These are phyloP conservation scores for Suillus occidentalis DNA, from an alignment of 768 basidiomycete genomes.

Conservation along the genomic window DNA sequence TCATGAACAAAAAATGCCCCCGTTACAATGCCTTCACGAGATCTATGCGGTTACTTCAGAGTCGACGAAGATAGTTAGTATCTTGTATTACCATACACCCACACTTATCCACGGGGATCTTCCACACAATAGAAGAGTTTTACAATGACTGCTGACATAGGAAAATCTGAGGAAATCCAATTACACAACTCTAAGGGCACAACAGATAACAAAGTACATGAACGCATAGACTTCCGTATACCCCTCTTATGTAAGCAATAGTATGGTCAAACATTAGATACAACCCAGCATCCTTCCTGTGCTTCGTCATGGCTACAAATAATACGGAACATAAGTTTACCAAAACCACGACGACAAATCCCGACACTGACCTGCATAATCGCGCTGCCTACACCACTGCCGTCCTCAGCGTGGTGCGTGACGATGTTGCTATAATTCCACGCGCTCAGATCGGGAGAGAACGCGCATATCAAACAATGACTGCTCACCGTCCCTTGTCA, in stretches of 20 bases:
- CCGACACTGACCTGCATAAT: slow-evolving; percentile 72
- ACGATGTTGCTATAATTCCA: slow-evolving; percentile 62
- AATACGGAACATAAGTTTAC: slow-evolving; percentile 4
- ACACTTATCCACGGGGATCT: not conserved
- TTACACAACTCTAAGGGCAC: not conserved
- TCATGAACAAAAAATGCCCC: not conserved
- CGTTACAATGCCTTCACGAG: not conserved
- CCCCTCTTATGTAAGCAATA: not conserved
- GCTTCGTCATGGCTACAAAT: slow-evolving; percentile 82
- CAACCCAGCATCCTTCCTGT: slow-evolving; percentile 66
- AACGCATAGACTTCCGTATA: not conserved
- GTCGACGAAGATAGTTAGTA: not conserved
- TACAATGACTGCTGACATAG: not conserved
- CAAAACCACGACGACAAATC: not conserved
- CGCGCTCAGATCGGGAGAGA: slow-evolving; percentile 43
- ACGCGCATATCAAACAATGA: not conserved
- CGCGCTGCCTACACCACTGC: slow-evolving; percentile 91
- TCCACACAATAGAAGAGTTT: not conserved
- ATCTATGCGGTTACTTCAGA: not conserved
- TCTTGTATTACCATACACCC: not conserved
- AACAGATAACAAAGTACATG: not conserved
- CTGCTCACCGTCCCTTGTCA: slow-evolving; percentile 81
- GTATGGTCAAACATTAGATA: slow-evolving; percentile 47
- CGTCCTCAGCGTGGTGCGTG: slow-evolving; percentile 43
- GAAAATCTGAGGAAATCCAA: not conserved